These are phyloP conservation scores for Pezicula neosporulosa DNA, from an alignment of 2,329 filamentous ascomycete species.

Conservation along the genomic window DNA sequence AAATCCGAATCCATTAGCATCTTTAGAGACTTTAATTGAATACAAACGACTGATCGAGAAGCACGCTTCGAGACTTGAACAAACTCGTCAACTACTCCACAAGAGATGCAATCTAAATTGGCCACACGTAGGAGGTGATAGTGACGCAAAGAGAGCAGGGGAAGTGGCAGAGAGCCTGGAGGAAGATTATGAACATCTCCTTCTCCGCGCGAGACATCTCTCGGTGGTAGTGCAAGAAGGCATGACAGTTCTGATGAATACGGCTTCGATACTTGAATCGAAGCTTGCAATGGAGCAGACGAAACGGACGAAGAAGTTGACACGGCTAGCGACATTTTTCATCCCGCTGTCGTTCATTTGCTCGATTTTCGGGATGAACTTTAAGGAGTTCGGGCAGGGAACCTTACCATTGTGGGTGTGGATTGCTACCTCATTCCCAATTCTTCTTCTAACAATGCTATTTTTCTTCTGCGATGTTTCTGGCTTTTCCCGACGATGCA, in stretches of 20 bases:
- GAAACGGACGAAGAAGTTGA: conserved; percentile 19
- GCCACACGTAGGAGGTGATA: no score
- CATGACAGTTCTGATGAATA: conserved; percentile 21
- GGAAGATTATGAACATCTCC: neutral
- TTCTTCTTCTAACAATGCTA: no score
- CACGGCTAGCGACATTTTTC: conserved; percentile 21
- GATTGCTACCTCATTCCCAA: conserved; percentile 2
- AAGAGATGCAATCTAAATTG: no score
- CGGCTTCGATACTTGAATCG: conserved; percentile 21
- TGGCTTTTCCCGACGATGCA: no score
- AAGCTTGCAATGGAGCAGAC: conserved; percentile 22
- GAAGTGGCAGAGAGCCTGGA: neutral
- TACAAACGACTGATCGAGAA: no score
- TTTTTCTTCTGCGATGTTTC: no score
- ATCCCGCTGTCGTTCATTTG: conserved; percentile 20
- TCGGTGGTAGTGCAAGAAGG: conserved; percentile 8
- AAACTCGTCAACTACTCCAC: no score
- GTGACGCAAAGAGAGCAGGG: no score
- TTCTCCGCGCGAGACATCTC: neutral
- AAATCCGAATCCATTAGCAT: neutral
- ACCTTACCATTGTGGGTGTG: conserved; percentile 1
- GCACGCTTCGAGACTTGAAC: no score
- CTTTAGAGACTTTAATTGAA: no score
- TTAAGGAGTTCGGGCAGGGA: conserved; percentile 2
- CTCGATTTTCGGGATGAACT: conserved; percentile 10